phyloP scores from a whole-genome alignment of 345 rosid species.

The Pelargonium nanum region DNA sequence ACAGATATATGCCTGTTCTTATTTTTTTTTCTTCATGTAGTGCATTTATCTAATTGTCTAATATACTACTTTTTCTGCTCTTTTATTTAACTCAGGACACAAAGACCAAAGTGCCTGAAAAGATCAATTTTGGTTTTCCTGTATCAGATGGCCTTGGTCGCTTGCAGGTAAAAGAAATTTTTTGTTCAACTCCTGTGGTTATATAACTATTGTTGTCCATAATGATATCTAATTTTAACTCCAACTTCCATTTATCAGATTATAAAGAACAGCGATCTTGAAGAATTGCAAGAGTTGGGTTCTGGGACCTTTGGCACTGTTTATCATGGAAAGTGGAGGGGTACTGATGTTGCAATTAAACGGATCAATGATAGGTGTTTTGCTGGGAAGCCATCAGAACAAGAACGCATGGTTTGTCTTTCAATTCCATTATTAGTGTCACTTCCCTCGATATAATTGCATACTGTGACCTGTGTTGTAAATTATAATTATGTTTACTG shows the following conservation, averaged over 20 bases:
- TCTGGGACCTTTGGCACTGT: constrained; percentile 71
- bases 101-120: constrained; percentile 35
- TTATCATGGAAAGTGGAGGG: constrained; percentile 73
- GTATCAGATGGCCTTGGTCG: constrained; percentile 46
- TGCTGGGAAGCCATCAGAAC: constrained; percentile 55
- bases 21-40: not conserved
- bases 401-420: constrained; percentile 49
- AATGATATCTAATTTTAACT: constrained; percentile 5
- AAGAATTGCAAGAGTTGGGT: constrained; percentile 51
- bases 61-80: not conserved
- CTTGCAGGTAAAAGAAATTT: constrained; percentile 43
- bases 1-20: not conserved
- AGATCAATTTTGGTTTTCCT: constrained; percentile 33
- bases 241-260: constrained; percentile 26
- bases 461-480: not conserved
- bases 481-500: too few species aligned
- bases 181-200: constrained; percentile 2
- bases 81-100: constrained; percentile 29
- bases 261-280: constrained; percentile 46
- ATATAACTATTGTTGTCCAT: not conserved
- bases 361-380: constrained; percentile 53
- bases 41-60: not conserved
- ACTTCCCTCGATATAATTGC: not conserved
- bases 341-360: constrained; percentile 55
- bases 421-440: not conserved